Percentiles rank a stretch among this genome's conserved stretches.
Conservation (phyloP, 2,329 filamentous ascomycete genomes). For the Fusarium veterinarium region DNA sequence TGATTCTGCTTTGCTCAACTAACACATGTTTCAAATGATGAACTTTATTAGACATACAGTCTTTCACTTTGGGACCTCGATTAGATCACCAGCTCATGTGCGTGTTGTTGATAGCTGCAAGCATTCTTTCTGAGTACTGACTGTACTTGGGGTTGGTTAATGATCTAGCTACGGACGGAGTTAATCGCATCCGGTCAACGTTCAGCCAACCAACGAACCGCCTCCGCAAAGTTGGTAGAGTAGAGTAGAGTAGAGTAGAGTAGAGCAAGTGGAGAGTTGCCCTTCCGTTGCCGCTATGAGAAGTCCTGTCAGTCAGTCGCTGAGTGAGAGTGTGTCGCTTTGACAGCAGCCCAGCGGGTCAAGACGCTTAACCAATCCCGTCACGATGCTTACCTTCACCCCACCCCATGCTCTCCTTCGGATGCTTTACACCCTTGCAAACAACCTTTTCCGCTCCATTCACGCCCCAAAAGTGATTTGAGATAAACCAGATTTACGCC, state of each 20-base stretch:
- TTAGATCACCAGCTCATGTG: neutral
- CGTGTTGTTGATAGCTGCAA: neutral
- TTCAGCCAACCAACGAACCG: constrained; percentile 27
- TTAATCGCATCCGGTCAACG: constrained; percentile 41
- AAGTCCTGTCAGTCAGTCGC: constrained; percentile 12
- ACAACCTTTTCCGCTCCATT: neutral
- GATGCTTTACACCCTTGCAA: constrained; percentile 3
- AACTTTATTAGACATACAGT: neutral
- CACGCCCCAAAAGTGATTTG: constrained; percentile 6
- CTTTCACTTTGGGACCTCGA: neutral
- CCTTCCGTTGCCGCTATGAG: constrained; percentile 7
- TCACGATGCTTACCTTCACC: constrained; percentile 4
- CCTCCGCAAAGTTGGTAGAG: neutral
- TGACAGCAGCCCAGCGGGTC: constrained; percentile 34
- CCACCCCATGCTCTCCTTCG: neutral
- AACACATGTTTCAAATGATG: neutral
- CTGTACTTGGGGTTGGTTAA: neutral
- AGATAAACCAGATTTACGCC: constrained; percentile 23
- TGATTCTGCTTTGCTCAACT: neutral
- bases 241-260: too few relatives aligned
- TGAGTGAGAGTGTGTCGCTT: constrained; percentile 21
- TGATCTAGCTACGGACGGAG: neutral
- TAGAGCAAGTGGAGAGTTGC: neutral
- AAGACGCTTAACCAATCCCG: constrained; percentile 27
- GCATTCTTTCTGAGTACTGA: neutral